Evolutionary conservation across 2,329 filamentous ascomycete genomes (phyloP).

Genomic region (Malbranchea zuffiana): DNA sequence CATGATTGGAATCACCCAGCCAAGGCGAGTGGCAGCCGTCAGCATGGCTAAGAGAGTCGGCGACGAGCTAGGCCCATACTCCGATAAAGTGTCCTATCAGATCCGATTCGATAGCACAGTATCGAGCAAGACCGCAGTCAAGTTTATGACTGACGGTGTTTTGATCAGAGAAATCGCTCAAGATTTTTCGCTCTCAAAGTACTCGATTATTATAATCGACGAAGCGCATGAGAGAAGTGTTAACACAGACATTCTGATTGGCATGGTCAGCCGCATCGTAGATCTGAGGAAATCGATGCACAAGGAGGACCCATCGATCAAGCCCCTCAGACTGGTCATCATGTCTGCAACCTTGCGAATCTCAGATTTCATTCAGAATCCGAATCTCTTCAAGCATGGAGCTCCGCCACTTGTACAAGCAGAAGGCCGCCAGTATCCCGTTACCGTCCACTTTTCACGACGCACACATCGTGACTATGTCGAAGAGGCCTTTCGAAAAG

Average conservation of each 20-base stretch:
- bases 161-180: constrained; percentile 81
- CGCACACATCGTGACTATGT: constrained; percentile 78
- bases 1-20: constrained; percentile 91
- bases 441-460: constrained; percentile 79
- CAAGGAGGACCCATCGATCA: constrained; percentile 57
- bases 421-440: constrained; percentile 82
- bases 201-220: constrained; percentile 88
- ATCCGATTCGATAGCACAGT: constrained; percentile 89
- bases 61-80: constrained; percentile 68
- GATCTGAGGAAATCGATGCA: constrained; percentile 67
- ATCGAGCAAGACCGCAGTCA: constrained; percentile 71
- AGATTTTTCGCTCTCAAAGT: constrained; percentile 78
- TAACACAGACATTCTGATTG: constrained; percentile 96
- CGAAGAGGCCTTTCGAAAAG: constrained; percentile 79
- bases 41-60: constrained; percentile 91
- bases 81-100: constrained; percentile 75
- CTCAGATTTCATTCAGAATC: constrained; percentile 79
- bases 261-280: constrained; percentile 88
- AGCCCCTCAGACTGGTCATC: constrained; percentile 83
- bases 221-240: constrained; percentile 95
- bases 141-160: constrained; percentile 99
- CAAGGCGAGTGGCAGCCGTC: constrained; percentile 84
- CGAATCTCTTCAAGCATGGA: constrained; percentile 58
- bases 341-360: constrained; percentile 95
- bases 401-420: constrained; percentile 78